These are phyloP conservation scores for Immersiporthe knoxdaviesiana DNA, from an alignment of 2,329 filamentous ascomycete species.

Conservation along the genomic window DNA sequence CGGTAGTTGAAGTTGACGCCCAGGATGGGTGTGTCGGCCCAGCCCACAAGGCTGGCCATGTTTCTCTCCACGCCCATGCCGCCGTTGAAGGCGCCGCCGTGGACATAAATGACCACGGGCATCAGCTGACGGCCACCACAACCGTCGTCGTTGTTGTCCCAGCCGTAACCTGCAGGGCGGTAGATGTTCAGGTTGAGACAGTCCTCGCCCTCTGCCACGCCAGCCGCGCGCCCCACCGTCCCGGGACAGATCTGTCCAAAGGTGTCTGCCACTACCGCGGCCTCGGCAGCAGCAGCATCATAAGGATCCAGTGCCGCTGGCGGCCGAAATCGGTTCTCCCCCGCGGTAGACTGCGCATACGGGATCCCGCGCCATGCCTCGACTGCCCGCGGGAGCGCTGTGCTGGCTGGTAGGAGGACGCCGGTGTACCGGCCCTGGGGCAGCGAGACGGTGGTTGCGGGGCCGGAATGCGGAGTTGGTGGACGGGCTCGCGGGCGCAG, in stretches of 20 bases:
- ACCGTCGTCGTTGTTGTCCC: no score
- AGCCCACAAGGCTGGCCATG: constrained; percentile 64
- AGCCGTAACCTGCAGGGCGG: constrained; percentile 39
- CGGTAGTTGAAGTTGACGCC: constrained; percentile 66
- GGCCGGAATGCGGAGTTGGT: constrained; percentile 22
- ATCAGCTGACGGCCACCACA: no score
- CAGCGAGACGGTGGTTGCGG: constrained; percentile 37
- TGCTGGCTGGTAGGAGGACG: constrained; percentile 37
- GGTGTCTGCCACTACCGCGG: constrained; percentile 38
- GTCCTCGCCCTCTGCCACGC: constrained; percentile 47
- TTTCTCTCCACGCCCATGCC: constrained; percentile 58
- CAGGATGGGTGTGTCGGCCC: constrained; percentile 55
- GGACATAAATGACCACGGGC: constrained; percentile 63
- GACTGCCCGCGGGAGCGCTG: constrained; percentile 44
- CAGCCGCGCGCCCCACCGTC: constrained; percentile 36
- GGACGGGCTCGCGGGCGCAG: constrained; percentile 19
- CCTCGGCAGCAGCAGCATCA: background rate
- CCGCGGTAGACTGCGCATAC: constrained; percentile 48
- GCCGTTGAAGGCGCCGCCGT: constrained; percentile 66
- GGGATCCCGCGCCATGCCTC: constrained; percentile 56
- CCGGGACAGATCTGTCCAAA: constrained; percentile 46
- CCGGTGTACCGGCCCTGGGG: constrained; percentile 48
- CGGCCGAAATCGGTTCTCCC: constrained; percentile 50
- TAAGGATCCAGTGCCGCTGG: constrained; percentile 40
- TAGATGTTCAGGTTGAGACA: constrained; percentile 59